A percentile compares a stretch with the other conserved stretches of the same genome.
Conservation (phyloP, 768 basidiomycete species). For the Panus rudis region DNA sequence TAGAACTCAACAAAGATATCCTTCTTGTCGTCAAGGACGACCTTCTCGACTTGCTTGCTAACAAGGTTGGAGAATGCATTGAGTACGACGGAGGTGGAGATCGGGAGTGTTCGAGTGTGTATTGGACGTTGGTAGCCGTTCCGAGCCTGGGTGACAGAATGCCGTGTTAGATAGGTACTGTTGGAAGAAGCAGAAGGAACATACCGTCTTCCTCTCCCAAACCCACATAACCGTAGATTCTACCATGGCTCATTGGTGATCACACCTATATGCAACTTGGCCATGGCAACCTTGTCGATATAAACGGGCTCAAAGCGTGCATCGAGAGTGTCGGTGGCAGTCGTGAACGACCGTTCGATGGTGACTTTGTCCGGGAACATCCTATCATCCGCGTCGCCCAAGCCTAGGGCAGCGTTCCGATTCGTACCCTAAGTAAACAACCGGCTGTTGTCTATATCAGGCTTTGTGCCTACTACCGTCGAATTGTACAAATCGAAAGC, state of each 20-base stretch:
- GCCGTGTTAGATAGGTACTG: neutral
- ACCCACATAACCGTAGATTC: conserved; percentile 84
- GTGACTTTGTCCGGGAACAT: conserved; percentile 69
- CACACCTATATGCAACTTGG: conserved; percentile 78
- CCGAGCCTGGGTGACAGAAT: conserved; percentile 48
- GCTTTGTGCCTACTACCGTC: conserved; percentile 71
- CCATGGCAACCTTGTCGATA: conserved; percentile 70
- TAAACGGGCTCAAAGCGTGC: conserved; percentile 56
- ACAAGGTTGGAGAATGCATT: conserved; percentile 81
- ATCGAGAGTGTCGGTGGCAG: conserved; percentile 22
- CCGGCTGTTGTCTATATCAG: conserved; percentile 41
- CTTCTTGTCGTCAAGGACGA: conserved; percentile 81
- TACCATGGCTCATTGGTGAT: conserved; percentile 67
- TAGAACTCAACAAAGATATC: conserved; percentile 98
- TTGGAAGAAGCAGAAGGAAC: conserved; percentile 16
- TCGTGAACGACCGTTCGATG: conserved; percentile 24
- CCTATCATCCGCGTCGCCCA: conserved; percentile 75
- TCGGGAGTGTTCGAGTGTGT: too few species aligned
- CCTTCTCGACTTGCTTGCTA: conserved; percentile 81
- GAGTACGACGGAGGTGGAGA: too few species aligned
- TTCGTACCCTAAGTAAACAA: conserved; percentile 88
- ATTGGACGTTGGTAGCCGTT: conserved; percentile 70
- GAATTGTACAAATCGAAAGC: conserved; percentile 92
- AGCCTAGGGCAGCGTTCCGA: conserved; percentile 78
- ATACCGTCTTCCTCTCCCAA: conserved; percentile 80